Evolutionary conservation across 768 basidiomycete genomes (phyloP), one percentile per base, ranked within the genome.

Genomic region (Leccinum obscurum): DNA sequence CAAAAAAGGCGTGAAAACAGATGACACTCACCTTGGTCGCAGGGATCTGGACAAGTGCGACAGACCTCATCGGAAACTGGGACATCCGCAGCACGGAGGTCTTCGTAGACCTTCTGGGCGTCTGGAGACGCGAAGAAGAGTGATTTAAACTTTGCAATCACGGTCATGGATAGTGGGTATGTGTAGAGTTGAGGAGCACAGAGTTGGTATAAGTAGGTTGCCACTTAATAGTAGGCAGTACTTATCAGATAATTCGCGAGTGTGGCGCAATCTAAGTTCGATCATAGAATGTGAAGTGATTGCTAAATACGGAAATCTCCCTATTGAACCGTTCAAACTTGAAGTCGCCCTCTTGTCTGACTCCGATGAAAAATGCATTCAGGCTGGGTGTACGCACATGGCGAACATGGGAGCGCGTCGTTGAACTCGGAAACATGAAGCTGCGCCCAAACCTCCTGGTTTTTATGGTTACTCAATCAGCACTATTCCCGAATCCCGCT

Each of bases 31-130:
- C 89, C 89, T 69, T 86, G 80, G 69, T 90, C 87, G 68, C 92
- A 93, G 48, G 90, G 90, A 69, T 90, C 82, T 17, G 86, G 80
- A 70, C 93, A 95, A 28, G 80, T 80, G 57, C 86, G 81, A 76
- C 93, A 95, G 68, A 86, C 85, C 1, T 81, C 85, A 10, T 78
- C 74, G 5, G 87, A 82, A 35, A 91, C 79, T 7, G 93, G 92
- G 30, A 94, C 80, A 35, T 78, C 73, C 3, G 80, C 82, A 8
- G 80, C 79, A 56, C 80, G 77, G 56, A 95, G 82, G 52, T 83
- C 77, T 8, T 78, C 74, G 35, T 78, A 77, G 17, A 85, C 74
- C 37, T 75, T 69, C 59, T 80, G 76, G 51, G 75, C 63, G 53
- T 77, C 76, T 57, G 76, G 48, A 22, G 62, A 37, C 11, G 53